Base-by-base conservation (phyloP, 768 basidiomycete genomes). In the Xerocomellus dryophilus region DNA sequence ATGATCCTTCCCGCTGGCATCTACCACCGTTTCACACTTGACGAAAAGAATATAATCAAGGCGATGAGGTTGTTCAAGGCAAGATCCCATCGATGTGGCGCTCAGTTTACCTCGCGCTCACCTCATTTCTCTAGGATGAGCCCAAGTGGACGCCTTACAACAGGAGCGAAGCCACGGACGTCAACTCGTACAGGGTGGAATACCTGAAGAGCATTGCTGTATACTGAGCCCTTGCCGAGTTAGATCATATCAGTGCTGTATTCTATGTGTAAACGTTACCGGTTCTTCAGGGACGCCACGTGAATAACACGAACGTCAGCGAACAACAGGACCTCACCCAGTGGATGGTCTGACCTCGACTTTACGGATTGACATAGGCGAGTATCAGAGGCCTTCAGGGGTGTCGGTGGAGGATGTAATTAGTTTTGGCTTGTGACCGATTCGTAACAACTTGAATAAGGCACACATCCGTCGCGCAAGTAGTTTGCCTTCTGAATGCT, bases 1-100 rank as follows among this genome's bases (percentile, higher is more conserved):
- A 71, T 97, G 48, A 84, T 97, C 49, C 71, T 98, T 39, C 95
- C 95, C 1, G 82, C 90, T 17, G 93, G 93, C 0, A 93, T 95
- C 62, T 97, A 94, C 70, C 95, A 98, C 73, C 87, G 94, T 38
- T 98, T 97, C 75, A 95, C 91, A 0, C 82, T 97, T 15, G 93
- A 96, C 66, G 79, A 83, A 57, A 72, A 65, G 46, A 82, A 97
- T 69, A 73, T 74, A 32, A 85, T 94, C 72, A 82, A 84, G 61
- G 88, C 88, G 0, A 75, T 93, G 69, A 79, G 93, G 8, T 75
- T 97, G 48, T 97, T 95, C 83, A 83, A 93, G 81, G 91, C 84
- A 53, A 32, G 72, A 57, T 21, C 21, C 31, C 18, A 43, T 40
- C 48, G 7, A 43, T 25, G 40, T 17, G 3, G 40, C 41, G 20